These are phyloP conservation scores for Suhomyces tanzawaensis DNA, from an alignment of 805 yeast genomes.

Conservation along the genomic window DNA sequence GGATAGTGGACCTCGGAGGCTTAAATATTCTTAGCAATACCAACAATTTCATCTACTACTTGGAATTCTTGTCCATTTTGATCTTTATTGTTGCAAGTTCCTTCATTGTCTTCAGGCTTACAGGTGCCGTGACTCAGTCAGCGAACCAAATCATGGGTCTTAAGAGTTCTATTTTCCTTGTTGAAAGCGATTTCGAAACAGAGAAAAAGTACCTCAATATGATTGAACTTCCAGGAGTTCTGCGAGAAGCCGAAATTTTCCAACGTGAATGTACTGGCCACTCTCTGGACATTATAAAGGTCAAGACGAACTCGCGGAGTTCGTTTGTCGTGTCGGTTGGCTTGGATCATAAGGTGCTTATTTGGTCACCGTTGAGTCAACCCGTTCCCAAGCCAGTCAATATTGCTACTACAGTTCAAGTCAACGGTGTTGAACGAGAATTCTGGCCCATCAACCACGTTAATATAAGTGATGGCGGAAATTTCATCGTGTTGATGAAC, in stretches of 20 bases:
- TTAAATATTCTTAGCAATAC: conserved; percentile 18
- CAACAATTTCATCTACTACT: conserved; percentile 49
- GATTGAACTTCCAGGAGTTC: conserved; percentile 25
- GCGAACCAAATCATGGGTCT: background rate
- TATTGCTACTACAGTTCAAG: conserved; percentile 43
- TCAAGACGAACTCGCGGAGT: conserved; percentile 55
- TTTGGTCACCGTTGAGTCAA: conserved; percentile 66
- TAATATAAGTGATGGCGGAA: conserved; percentile 58
- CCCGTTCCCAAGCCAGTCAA: conserved; percentile 19
- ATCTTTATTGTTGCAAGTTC: conserved; percentile 51
- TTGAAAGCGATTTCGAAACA: background rate
- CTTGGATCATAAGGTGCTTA: conserved; percentile 64
- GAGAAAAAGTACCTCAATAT: conserved; percentile 25
- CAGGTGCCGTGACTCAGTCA: conserved; percentile 10
- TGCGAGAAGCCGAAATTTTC: background rate
- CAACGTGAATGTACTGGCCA: conserved; percentile 44
- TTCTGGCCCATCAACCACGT: conserved; percentile 64
- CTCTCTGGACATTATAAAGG: conserved; percentile 58
- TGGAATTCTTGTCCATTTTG: conserved; percentile 55
- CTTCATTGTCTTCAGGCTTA: conserved; percentile 36
- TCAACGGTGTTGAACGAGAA: conserved; percentile 24
- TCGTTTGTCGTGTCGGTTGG: conserved; percentile 71
- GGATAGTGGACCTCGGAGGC: conserved; percentile 9
- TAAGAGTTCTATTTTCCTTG: background rate
- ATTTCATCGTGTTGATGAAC: conserved; percentile 54